These are phyloP conservation scores for Phialophora expanda DNA, from an alignment of 2,329 filamentous ascomycete species.

Conservation along the genomic window DNA sequence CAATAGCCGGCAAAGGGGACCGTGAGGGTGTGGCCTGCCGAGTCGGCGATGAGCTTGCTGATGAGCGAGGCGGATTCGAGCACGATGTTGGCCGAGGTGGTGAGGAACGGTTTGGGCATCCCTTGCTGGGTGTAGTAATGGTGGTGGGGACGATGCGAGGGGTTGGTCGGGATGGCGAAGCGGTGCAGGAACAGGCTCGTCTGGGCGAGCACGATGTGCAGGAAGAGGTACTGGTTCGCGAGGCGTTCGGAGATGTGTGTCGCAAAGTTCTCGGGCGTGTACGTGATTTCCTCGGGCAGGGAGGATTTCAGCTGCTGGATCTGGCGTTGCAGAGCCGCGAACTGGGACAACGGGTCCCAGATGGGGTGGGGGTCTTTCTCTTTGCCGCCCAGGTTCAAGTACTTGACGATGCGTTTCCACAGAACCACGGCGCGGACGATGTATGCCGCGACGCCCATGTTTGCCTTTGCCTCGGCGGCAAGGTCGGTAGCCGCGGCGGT, in stretches of 20 bases:
- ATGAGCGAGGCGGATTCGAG: conserved; percentile 85
- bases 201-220: conserved; percentile 89
- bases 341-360: conserved; percentile 82
- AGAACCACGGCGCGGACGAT: conserved; percentile 82
- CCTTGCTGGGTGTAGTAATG: conserved; percentile 58
- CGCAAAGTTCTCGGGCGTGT: conserved; percentile 80
- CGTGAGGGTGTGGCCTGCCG: conserved; percentile 77
- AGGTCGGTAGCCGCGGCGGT: conserved; percentile 51
- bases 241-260: conserved; percentile 82
- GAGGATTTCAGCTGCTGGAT: conserved; percentile 71
- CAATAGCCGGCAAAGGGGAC: conserved; percentile 95
- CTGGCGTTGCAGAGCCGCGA: conserved; percentile 71
- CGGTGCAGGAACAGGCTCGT: conserved; percentile 88
- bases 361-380: conserved; percentile 76
- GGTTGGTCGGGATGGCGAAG: conserved; percentile 75
- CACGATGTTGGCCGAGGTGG: conserved; percentile 74
- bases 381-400: conserved; percentile 87
- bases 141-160: conserved; percentile 57
- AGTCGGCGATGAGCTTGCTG: conserved; percentile 79
- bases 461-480: conserved; percentile 59
- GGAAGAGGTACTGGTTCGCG: conserved; percentile 88
- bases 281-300: conserved; percentile 74
- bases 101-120: conserved; percentile 77
- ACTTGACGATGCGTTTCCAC: conserved; percentile 88
- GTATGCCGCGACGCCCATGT: conserved; percentile 94